phyloP scores from a whole-genome alignment of 306 rosid species.

The Medicago lupulina region DNA sequence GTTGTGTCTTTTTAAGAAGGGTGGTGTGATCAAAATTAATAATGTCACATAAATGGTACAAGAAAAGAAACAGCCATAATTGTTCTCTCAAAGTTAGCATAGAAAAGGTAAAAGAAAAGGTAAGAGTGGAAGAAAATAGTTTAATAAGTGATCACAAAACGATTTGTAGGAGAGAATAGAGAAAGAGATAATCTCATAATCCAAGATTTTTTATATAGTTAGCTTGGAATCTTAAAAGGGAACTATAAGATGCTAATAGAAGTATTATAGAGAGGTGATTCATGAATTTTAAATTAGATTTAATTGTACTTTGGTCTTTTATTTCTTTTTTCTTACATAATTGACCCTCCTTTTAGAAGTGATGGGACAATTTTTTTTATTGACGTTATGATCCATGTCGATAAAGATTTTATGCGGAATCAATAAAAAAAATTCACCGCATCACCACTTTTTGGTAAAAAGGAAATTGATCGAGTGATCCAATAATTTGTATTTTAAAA shows the following conservation, averaged over 20 bases:
- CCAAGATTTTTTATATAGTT: background rate
- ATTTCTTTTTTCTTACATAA: too few relatives aligned
- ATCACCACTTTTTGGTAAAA: too few relatives aligned
- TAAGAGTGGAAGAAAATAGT: constrained; percentile 43
- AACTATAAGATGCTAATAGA: constrained; percentile 41
- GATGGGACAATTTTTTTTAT: background rate
- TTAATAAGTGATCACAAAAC: constrained; percentile 43
- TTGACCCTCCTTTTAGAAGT: background rate
- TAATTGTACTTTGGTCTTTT: background rate
- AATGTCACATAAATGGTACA: constrained; percentile 48
- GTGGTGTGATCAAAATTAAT: constrained; percentile 38
- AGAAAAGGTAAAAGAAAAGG: constrained; percentile 54
- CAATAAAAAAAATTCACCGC: too few relatives aligned
- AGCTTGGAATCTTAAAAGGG: constrained; percentile 40
- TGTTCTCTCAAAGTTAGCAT: constrained; percentile 59
- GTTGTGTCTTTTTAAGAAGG: constrained; percentile 10
- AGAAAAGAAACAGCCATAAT: constrained; percentile 70
- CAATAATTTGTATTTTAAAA: too few relatives aligned
- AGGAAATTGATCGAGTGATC: too few relatives aligned
- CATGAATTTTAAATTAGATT: background rate
- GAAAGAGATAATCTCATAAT: constrained; percentile 25
- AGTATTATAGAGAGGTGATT: background rate
- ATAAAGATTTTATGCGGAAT: too few relatives aligned
- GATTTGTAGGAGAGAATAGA: constrained; percentile 40
- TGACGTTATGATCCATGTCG: background rate